Base-by-base conservation (phyloP, 176 grass and related monocot genomes). In the Miscanthus lutarioriparius region DNA sequence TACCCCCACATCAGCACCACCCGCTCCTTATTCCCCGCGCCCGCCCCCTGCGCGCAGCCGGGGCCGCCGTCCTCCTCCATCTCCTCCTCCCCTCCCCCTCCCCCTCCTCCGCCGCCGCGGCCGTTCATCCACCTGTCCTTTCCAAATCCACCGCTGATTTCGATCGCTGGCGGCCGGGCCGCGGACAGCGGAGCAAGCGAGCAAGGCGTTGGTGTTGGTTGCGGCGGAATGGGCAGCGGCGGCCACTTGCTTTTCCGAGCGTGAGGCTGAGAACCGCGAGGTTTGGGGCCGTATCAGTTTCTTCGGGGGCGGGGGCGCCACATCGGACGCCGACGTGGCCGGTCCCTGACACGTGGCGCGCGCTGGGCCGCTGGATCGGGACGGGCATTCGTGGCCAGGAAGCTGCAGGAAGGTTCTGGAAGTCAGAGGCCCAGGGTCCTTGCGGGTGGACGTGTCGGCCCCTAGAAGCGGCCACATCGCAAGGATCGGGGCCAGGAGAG, bases 1-100 rank as follows among this genome's bases (percentile, higher is more conserved):
- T 99, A 96, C 5, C 97, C 97, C 97, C 97, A 99, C 93, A 99
- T 99, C 67, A 99, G 83, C 74, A 96, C 88, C 23, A 90, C 76
- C 86, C 88, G 89, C 84, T 91, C 93, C 86, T 81, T 96, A 1
- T 13, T 76, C 73, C 28, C 68, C 74, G 48, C 19, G 48, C 30
- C 64, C 51, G 48, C 14, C 1, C 30, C 81, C 45, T 11, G 44
- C 27, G 45, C 37, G 63, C 63, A 32, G 39, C 67, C 76, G 25
- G 47, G 41, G 82, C 58, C 59, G 67, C 20, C 84, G 70, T 62
- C 83, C 69, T 47, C 79, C 80, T 88, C 77, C 81, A 80, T 84
- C 36, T 88, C 93, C 81, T 88, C 87, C 87, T 85, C 88, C 76
- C 70, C 80, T 44, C 80, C 90, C 30, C 80, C 86, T 0, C 80